Evolutionary conservation across 805 yeast species (phyloP).

Genomic region (Tetrapisispora phaffii): DNA sequence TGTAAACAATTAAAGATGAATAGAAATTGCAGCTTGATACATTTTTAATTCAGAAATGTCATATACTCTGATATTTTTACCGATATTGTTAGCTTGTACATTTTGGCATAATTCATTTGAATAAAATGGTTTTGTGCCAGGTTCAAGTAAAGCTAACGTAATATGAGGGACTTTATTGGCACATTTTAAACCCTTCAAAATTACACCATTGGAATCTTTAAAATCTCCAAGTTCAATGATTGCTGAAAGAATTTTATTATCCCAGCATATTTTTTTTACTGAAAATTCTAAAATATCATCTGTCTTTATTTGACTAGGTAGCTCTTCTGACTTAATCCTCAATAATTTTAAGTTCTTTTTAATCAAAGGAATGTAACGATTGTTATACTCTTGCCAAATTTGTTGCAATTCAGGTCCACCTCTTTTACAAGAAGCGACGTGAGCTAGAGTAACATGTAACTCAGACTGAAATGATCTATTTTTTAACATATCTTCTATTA

Average conservation of each 20-base stretch:
- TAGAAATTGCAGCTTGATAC: not conserved
- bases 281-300: constrained; percentile 32
- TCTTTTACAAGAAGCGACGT: constrained; percentile 29
- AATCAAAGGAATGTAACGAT: constrained; percentile 10
- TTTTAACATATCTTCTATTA: constrained; percentile 1
- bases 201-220: constrained; percentile 7
- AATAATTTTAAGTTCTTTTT: constrained; percentile 4
- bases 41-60: not conserved
- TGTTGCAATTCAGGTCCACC: constrained; percentile 20
- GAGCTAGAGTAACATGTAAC: constrained; percentile 64
- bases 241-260: constrained; percentile 44
- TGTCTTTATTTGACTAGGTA: constrained; percentile 6
- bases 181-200: constrained; percentile 18
- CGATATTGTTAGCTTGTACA: not conserved
- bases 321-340: constrained; percentile 9
- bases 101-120: constrained; percentile 37
- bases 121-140: constrained; percentile 39
- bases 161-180: constrained; percentile 51
- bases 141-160: constrained; percentile 54
- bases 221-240: constrained; percentile 30
- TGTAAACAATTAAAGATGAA: not conserved
- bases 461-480: constrained; percentile 37
- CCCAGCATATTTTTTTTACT: constrained; percentile 40
- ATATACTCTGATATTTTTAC: not conserved
- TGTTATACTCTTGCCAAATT: constrained; percentile 23